Conservation (phyloP, 2,329 filamentous ascomycete genomes). For the Stagonosporopsis tanaceti region DNA sequence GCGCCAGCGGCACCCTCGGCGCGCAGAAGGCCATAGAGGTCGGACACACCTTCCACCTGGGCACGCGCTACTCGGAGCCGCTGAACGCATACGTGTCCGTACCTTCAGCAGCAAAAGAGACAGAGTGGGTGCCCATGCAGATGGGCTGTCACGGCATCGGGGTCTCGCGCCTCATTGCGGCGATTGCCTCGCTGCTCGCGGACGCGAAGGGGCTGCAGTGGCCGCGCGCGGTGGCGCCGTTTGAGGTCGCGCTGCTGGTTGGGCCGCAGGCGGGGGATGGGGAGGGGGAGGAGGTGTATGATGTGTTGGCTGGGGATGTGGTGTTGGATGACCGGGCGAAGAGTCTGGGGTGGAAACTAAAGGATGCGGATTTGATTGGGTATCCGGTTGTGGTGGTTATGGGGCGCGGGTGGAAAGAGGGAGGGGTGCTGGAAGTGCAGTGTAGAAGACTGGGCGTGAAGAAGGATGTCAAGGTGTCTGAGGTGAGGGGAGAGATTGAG, state of each 20-base stretch:
- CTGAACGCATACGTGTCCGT: slow-evolving; percentile 69
- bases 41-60: slow-evolving; percentile 94
- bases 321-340: slow-evolving; percentile 57
- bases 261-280: slow-evolving; percentile 53
- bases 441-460: slow-evolving; percentile 73
- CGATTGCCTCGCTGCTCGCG: slow-evolving; percentile 77
- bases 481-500: slow-evolving; percentile 56
- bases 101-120: slow-evolving; percentile 43
- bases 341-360: slow-evolving; percentile 82
- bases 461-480: slow-evolving; percentile 63
- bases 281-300: slow-evolving; percentile 69
- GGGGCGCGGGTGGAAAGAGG: slow-evolving; percentile 58
- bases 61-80: slow-evolving; percentile 83
- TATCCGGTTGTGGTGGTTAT: slow-evolving; percentile 85
- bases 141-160: slow-evolving; percentile 99
- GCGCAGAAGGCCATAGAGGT: slow-evolving; percentile 83
- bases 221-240: slow-evolving; percentile 87
- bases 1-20: slow-evolving; percentile 67
- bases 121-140: slow-evolving; percentile 67
- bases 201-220: slow-evolving; percentile 79
- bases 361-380: slow-evolving; percentile 87
- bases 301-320: slow-evolving; percentile 57
- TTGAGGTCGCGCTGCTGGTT: slow-evolving; percentile 74
- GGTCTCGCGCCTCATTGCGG: slow-evolving; percentile 87
- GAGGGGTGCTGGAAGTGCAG: slow-evolving; percentile 73